Evolutionary conservation across 257 asterid species (phyloP).

Genomic region (Nicotiana otophora): DNA sequence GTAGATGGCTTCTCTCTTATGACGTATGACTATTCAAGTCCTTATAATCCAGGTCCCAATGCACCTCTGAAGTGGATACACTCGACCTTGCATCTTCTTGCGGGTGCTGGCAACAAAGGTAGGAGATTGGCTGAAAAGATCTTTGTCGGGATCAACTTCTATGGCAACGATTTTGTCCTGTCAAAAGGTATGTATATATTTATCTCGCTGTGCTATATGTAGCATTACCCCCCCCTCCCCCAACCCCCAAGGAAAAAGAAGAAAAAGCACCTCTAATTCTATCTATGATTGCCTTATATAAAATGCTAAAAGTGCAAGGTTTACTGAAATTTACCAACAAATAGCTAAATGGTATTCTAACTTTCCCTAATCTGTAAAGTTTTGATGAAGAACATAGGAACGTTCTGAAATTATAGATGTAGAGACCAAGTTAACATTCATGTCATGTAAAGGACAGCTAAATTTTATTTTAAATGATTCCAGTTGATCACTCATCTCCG

Average conservation of each 20-base stretch:
- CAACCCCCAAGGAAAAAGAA: not conserved
- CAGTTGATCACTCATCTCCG: not conserved
- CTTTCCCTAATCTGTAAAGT: not conserved
- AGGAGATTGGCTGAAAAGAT: conserved; percentile 46
- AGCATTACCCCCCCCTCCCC: not conserved
- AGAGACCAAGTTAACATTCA: not conserved
- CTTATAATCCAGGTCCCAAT: conserved; percentile 95
- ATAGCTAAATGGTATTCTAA: not conserved
- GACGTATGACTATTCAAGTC: conserved; percentile 95
- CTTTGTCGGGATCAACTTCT: conserved; percentile 77
- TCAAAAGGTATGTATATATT: conserved; percentile 60
- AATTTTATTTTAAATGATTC: not conserved
- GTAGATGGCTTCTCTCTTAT: conserved; percentile 94
- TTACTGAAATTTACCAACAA: not conserved
- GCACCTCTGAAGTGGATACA: conserved; percentile 91
- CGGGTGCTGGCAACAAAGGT: conserved; percentile 27
- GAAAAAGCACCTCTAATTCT: not conserved
- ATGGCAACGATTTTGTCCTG: conserved; percentile 73
- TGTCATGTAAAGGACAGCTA: not conserved
- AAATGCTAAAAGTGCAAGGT: not conserved
- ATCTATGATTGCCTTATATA: not conserved
- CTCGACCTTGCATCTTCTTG: conserved; percentile 56
- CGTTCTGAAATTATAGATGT: not conserved
- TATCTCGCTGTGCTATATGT: not conserved
- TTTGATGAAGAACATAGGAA: not conserved